Percentiles rank a stretch among this genome's conserved stretches.
Evolutionary conservation across 331 rosid genomes (phyloP).

Genomic region (Quercus phellos): DNA sequence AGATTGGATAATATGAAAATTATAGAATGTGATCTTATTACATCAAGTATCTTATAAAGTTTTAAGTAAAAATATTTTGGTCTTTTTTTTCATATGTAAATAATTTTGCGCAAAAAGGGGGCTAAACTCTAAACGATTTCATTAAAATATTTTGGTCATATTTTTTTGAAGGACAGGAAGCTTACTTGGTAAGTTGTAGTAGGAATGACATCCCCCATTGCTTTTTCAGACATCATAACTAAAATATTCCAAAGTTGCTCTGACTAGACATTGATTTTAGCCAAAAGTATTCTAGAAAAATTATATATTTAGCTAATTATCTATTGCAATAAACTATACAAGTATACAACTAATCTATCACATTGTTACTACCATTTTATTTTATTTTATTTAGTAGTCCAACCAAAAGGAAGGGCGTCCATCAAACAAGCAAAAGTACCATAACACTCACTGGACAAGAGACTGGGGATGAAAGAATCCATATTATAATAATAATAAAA

Average conservation of each 20-base stretch:
- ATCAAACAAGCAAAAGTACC: background rate
- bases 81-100: background rate
- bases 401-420: background rate
- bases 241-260: background rate
- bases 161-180: background rate
- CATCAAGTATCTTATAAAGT: background rate
- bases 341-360: background rate
- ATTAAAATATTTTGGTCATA: background rate
- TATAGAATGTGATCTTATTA: background rate
- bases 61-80: background rate
- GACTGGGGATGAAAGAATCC: background rate
- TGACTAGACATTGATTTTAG: background rate
- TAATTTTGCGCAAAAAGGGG: no score
- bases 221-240: background rate
- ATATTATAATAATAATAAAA: background rate
- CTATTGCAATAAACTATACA: background rate
- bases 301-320: background rate
- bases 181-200: background rate
- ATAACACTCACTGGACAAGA: background rate
- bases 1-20: background rate
- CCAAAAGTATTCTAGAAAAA: background rate
- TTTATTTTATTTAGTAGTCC: background rate
- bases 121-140: no score
- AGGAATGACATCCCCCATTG: background rate
- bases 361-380: background rate